Base-by-base conservation (phyloP, 192 early-diverging fungal genomes). In the Rhizoclosmatium sp. region DNA sequence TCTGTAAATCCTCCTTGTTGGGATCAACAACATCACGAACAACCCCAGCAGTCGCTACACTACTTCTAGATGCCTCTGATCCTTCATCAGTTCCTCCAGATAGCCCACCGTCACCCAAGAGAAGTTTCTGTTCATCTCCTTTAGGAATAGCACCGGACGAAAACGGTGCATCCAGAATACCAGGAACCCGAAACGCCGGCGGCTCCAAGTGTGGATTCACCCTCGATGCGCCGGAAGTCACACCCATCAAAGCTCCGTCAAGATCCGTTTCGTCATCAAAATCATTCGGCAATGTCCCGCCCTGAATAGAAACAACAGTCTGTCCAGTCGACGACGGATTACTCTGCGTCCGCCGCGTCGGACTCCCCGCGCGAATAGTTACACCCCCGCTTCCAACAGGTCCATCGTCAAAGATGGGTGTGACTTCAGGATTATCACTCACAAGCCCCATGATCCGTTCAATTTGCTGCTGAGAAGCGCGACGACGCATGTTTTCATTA, bases 101-200 rank as follows among this genome's bases (percentile, higher is more conserved):
- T 9, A 51, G 49, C 49, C 5, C 4, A 9, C 49, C 49, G 14
- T 51, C 51, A 1, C 70, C 70, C 3, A 72, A 51, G 1, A 72
- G 54, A 16, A 72, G 23, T 23, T 41, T 74, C 42, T 69, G 80
- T 58, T 87, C 80, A 56, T 89, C 87, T 9, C 83, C 83, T 23
- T 87, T 81, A 9, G 75, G 79, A 39, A 89, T 68, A 44, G 87
- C 74, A 16, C 86, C 71, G 0, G 78, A 49, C 14, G 60, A 21
- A 62, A 89, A 69, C 3, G 87, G 86, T 1, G 82, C 83, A 79
- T 89, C 85, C 21, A 89, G 76, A 47, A 89, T 72, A 3, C 87
- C 87, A 1, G 84, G 80, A 10, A 87, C 84, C 12, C 86, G 80
- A 3, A 82, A 85, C 82, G 86, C 82, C 9, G 87, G 87, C 4